phyloP scores from a whole-genome alignment of 352 stramenopile species.

The Globisporangium spinosum region DNA sequence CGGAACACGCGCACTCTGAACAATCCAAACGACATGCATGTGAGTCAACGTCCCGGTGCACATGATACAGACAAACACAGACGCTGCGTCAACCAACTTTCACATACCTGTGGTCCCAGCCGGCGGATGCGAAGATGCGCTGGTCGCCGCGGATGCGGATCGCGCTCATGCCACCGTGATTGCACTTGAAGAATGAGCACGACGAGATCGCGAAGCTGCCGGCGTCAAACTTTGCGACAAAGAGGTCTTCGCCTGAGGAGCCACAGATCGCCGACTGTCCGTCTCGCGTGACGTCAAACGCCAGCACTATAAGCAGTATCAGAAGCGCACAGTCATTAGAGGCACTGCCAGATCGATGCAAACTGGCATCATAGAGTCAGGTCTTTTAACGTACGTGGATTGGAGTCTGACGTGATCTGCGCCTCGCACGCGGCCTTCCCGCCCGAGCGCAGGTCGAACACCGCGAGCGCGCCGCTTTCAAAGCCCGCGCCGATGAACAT shows the following conservation, averaged over 20 bases:
- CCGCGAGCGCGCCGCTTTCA: constrained; percentile 65
- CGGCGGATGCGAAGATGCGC: constrained; percentile 74
- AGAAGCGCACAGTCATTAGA: neutral
- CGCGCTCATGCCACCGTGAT: constrained; percentile 59
- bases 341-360: neutral
- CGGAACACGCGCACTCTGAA: constrained; percentile 67
- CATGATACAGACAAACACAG: neutral
- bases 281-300: constrained; percentile 61
- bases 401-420: constrained; percentile 38
- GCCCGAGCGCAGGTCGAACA: constrained; percentile 56
- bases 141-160: constrained; percentile 65
- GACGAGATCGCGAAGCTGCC: constrained; percentile 31
- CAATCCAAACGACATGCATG: neutral
- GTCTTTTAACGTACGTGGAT: constrained; percentile 42
- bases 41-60: neutral
- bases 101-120: constrained; percentile 60
- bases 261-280: constrained; percentile 54
- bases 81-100: neutral
- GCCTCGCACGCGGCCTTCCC: constrained; percentile 48
- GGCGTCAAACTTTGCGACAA: constrained; percentile 41
- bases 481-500: constrained; percentile 59
- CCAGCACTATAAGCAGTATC: constrained; percentile 40
- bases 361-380: neutral
- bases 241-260: constrained; percentile 55
- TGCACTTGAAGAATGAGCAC: constrained; percentile 51